A percentile compares a stretch with the other conserved stretches of the same genome.
Conservation (phyloP, 495 filamentous ascomycete genomes). For the Sabuloglossum arenarium region DNA sequence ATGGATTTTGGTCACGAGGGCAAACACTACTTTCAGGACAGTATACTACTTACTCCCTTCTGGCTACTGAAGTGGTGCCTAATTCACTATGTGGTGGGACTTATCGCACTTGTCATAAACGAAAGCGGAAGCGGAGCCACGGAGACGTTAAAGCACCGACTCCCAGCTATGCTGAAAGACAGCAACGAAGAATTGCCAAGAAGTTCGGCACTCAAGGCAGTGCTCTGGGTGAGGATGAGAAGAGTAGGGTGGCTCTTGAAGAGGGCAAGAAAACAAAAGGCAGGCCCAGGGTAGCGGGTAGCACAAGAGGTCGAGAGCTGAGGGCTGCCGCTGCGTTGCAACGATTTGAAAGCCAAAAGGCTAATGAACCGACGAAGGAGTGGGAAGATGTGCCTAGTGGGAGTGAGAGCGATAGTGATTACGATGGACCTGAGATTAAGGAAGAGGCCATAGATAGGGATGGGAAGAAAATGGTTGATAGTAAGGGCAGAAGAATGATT, state of each 20-base stretch:
- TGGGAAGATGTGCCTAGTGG: slow-evolving; percentile 14
- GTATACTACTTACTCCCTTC: slow-evolving; percentile 29
- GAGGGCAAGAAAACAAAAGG: slow-evolving; percentile 32
- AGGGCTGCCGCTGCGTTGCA: slow-evolving; percentile 57
- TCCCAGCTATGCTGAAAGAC: slow-evolving; percentile 36
- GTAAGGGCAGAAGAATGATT: slow-evolving; percentile 37
- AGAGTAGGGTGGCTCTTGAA: slow-evolving; percentile 39
- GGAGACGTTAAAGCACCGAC: slow-evolving; percentile 21
- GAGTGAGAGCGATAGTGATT: slow-evolving; percentile 19
- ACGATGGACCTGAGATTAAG: slow-evolving; percentile 13
- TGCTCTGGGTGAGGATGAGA: slow-evolving; percentile 43
- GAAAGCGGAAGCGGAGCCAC: slow-evolving; percentile 24
- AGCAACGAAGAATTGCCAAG: slow-evolving; percentile 40
- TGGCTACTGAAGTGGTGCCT: slow-evolving; percentile 30
- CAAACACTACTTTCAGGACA: slow-evolving; percentile 33
- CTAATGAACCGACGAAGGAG: slow-evolving; percentile 13
- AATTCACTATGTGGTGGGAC: slow-evolving; percentile 51
- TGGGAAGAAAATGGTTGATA: slow-evolving; percentile 36
- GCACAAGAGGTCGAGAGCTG: slow-evolving; percentile 48
- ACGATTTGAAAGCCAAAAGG: slow-evolving; percentile 27
- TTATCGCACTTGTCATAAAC: slow-evolving; percentile 27
- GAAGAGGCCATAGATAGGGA: slow-evolving; percentile 30
- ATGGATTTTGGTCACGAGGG: slow-evolving; percentile 58
- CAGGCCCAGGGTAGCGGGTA: slow-evolving; percentile 52
- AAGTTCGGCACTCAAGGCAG: slow-evolving; percentile 55